These are phyloP conservation scores for Begonia masoniana DNA, from an alignment of 306 rosid species.

Conservation along the genomic window DNA sequence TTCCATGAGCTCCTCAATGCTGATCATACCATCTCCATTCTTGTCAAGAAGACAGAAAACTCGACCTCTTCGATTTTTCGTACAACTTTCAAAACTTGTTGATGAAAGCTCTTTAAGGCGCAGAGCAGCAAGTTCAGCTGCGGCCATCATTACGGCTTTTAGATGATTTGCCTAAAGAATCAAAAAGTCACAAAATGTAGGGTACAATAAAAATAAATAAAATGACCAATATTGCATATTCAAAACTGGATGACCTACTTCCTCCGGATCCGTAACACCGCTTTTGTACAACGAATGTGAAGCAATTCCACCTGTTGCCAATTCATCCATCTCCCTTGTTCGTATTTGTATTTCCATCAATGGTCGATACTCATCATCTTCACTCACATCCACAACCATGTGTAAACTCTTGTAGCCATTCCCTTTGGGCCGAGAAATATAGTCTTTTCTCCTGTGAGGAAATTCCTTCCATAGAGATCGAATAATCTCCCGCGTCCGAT, in stretches of 20 bases:
- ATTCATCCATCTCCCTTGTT: conserved; percentile 70
- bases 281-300: conserved; percentile 87
- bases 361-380: conserved; percentile 38
- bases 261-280: conserved; percentile 79
- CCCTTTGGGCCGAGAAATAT: conserved; percentile 65
- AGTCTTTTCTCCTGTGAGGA: conserved; percentile 68
- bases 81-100: conserved; percentile 28
- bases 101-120: conserved; percentile 70
- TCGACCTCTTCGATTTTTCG: conserved; percentile 41
- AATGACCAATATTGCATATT: not conserved
- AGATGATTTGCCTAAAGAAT: conserved; percentile 66
- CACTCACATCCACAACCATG: conserved; percentile 85
- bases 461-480: conserved; percentile 70
- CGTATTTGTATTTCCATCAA: conserved; percentile 84
- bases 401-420: conserved; percentile 87
- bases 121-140: conserved; percentile 89
- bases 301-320: conserved; percentile 75
- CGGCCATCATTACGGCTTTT: conserved; percentile 79
- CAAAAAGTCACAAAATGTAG: conserved; percentile 3
- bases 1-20: conserved; percentile 79
- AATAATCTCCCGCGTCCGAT: conserved; percentile 43
- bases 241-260: conserved; percentile 33
- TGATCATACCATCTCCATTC: conserved; percentile 87
- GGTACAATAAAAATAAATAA: too few species aligned
- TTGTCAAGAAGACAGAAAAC: conserved; percentile 82